Conservation (phyloP, 2,329 filamentous ascomycete genomes). For the Botryotinia globosa region DNA sequence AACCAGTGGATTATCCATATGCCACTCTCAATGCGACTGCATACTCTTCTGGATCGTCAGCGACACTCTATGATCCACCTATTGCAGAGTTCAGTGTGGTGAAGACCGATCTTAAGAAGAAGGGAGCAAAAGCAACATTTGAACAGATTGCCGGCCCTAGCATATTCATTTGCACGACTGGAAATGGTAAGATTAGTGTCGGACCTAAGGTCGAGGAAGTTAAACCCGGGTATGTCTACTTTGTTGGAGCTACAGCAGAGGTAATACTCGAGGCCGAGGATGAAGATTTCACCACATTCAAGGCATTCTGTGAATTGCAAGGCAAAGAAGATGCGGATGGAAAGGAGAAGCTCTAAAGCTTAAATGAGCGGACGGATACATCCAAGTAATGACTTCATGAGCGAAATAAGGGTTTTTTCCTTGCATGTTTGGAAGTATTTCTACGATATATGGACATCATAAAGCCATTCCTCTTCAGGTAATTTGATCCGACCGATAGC, state of each 20-base stretch:
- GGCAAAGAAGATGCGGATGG: constrained; percentile 37
- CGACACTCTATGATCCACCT: constrained; percentile 84
- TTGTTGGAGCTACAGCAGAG: constrained; percentile 85
- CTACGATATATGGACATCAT: neutral
- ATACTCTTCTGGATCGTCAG: constrained; percentile 73
- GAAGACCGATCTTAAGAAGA: constrained; percentile 67
- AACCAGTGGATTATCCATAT: constrained; percentile 80
- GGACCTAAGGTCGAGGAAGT: constrained; percentile 76
- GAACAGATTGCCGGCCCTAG: constrained; percentile 85
- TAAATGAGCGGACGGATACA: neutral
- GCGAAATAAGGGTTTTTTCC: neutral
- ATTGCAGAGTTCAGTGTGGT: constrained; percentile 96
- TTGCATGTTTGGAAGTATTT: neutral
- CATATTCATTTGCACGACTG: constrained; percentile 86
- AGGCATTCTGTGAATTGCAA: constrained; percentile 86
- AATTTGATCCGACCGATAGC: neutral
- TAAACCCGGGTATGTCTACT: constrained; percentile 71
- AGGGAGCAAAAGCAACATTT: constrained; percentile 80
- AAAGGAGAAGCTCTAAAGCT: constrained; percentile 31
- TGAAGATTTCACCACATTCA: constrained; percentile 81
- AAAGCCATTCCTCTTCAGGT: neutral
- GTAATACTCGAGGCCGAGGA: constrained; percentile 71
- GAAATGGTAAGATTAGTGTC: constrained; percentile 79
- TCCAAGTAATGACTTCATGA: constrained; percentile 15
- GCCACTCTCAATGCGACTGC: constrained; percentile 75